A percentile compares a stretch with the other conserved stretches of the same genome.
These are phyloP conservation scores for Pseudophaeomoniella oleicola DNA, from an alignment of 2,329 filamentous ascomycete genomes.

Conservation along the genomic window DNA sequence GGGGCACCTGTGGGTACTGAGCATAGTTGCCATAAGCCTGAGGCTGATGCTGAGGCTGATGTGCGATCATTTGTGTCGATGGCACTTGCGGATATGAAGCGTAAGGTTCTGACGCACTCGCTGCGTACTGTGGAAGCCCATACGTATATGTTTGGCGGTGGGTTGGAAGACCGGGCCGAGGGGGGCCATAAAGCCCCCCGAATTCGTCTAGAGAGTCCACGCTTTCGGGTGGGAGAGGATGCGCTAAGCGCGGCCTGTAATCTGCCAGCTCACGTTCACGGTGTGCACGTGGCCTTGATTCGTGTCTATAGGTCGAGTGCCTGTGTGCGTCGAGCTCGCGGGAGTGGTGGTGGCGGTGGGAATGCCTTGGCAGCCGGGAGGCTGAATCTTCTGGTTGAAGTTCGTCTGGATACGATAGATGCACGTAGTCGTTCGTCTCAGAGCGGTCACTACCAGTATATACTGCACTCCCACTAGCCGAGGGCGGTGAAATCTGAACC, in stretches of 20 bases:
- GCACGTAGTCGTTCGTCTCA: conserved; percentile 14
- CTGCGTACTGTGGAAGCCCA: conserved; percentile 19
- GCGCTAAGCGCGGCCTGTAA: conserved; percentile 25
- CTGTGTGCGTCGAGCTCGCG: conserved; percentile 13
- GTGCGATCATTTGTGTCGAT: conserved; percentile 9
- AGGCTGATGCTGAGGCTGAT: conserved; percentile 8
- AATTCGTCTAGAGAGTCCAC: conserved; percentile 54
- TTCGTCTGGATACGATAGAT: conserved; percentile 28
- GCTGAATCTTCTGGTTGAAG: conserved; percentile 31
- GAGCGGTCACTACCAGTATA: conserved; percentile 17
- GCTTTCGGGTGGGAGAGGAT: conserved; percentile 43
- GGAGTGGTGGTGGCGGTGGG: conserved; percentile 23
- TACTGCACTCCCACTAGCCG: conserved; percentile 24
- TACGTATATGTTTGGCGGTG: conserved; percentile 13
- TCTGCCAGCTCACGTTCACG: conserved; percentile 21
- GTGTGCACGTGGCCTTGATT: conserved; percentile 20
- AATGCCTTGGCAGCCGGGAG: conserved; percentile 23
- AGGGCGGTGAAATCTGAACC: conserved; percentile 27
- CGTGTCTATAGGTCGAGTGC: conserved; percentile 17
- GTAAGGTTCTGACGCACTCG: conserved; percentile 24
- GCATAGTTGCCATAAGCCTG: conserved; percentile 7
- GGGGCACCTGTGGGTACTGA: conserved; percentile 1
- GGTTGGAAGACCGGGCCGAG: conserved; percentile 20
- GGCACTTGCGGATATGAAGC: conserved; percentile 15
- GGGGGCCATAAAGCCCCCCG: conserved; percentile 28